phyloP scores from a whole-genome alignment of 2,329 filamentous ascomycete genomes.

The Truncatella angustata region DNA sequence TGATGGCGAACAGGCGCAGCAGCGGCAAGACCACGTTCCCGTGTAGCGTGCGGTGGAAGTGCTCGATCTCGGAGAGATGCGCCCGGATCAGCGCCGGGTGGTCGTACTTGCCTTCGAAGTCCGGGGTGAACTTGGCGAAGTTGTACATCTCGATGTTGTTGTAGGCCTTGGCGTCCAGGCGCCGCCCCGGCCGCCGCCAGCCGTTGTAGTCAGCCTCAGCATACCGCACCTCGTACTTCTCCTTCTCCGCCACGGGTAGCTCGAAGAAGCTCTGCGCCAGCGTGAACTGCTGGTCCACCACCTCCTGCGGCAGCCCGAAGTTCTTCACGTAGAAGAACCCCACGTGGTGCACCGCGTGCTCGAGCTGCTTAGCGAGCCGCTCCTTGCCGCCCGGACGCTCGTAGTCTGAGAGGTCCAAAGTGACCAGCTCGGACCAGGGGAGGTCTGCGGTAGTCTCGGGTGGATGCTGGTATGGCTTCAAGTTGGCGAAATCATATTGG shows the following conservation, averaged over 20 bases:
- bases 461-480: neutral
- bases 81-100: slow-evolving; percentile 34
- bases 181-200: neutral
- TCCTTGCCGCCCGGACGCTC: neutral
- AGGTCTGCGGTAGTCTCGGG: slow-evolving; percentile 4
- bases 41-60: slow-evolving; percentile 28
- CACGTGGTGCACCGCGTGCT: slow-evolving; percentile 2
- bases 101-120: slow-evolving; percentile 34
- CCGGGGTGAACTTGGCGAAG: slow-evolving; percentile 47
- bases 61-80: slow-evolving; percentile 46
- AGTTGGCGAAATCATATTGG: neutral
- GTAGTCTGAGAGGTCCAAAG: neutral
- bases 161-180: slow-evolving; percentile 22
- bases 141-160: slow-evolving; percentile 56
- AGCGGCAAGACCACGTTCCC: slow-evolving; percentile 31
- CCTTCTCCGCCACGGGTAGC: slow-evolving; percentile 42
- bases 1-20: slow-evolving; percentile 33
- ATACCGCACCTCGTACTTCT: slow-evolving; percentile 32
- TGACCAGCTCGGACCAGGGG: slow-evolving; percentile 3
- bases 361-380: neutral
- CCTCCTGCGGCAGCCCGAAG: neutral
- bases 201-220: slow-evolving; percentile 5
- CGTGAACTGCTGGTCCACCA: slow-evolving; percentile 5
- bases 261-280: slow-evolving; percentile 39
- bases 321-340: slow-evolving; percentile 8